Evolutionary conservation across 176 grass and related monocot genomes (phyloP).

Genomic region (Hordeum vulgare): DNA sequence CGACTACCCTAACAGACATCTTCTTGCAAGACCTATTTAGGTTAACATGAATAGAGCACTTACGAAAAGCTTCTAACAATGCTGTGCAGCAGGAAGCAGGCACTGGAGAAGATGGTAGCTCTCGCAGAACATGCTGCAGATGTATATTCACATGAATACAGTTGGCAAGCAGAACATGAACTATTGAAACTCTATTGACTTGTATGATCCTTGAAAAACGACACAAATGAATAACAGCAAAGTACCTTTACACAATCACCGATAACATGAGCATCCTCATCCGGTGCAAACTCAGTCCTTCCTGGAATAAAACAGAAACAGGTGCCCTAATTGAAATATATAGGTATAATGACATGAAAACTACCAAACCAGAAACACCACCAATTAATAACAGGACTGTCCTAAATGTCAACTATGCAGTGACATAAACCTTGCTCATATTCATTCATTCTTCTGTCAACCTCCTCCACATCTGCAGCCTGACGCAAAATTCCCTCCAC

Average conservation of each 20-base stretch:
- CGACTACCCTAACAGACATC: background rate
- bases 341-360: conserved; percentile 8
- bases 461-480: conserved; percentile 94
- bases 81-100: conserved; percentile 98
- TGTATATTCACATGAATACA: conserved; percentile 16
- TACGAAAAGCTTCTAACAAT: conserved; percentile 96
- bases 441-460: conserved; percentile 89
- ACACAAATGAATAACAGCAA: conserved; percentile 25
- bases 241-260: conserved; percentile 97
- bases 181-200: conserved; percentile 2
- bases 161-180: background rate
- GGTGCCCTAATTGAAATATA: conserved; percentile 11
- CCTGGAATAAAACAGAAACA: conserved; percentile 51
- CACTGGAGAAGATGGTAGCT: conserved; percentile 94
- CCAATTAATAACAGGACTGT: conserved; percentile 7
- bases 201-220: conserved; percentile 18
- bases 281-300: conserved; percentile 68
- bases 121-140: conserved; percentile 89
- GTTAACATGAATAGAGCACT: conserved; percentile 24
- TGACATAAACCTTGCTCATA: conserved; percentile 83
- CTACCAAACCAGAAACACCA: conserved; percentile 7
- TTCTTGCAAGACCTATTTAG: conserved; percentile 14
- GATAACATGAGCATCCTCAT: conserved; percentile 98
- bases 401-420: conserved; percentile 28
- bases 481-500: conserved; percentile 96